These are phyloP conservation scores for Xerocomus cyaneibrunnescens DNA, from an alignment of 1,284 basidiomycete species.

Conservation along the genomic window DNA sequence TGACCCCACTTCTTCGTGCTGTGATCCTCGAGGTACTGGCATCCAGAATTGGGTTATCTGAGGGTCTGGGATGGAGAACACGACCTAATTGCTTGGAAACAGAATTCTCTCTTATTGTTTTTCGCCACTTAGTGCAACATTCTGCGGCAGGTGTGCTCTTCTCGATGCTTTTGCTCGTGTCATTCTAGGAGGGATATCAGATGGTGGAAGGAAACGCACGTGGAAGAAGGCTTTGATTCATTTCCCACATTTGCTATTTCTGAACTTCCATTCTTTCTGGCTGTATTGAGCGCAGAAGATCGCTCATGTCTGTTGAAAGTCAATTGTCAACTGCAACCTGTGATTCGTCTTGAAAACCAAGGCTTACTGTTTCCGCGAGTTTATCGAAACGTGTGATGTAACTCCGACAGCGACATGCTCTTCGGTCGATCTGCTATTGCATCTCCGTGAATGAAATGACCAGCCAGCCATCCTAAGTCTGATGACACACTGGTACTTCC, in stretches of 20 bases:
- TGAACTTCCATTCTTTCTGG: background rate
- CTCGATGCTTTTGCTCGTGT: background rate
- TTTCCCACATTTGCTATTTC: background rate
- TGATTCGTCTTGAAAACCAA: background rate
- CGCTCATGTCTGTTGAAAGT: slow-evolving; percentile 5
- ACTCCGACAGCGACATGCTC: background rate
- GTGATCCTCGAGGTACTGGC: slow-evolving; percentile 2
- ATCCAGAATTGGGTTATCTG: background rate
- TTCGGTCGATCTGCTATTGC: slow-evolving; percentile 7
- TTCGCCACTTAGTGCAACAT: slow-evolving; percentile 11
- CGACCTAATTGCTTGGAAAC: background rate
- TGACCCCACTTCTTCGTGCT: slow-evolving; percentile 2
- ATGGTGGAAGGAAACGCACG: slow-evolving; percentile 14
- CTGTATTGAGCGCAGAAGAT: background rate
- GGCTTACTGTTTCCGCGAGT: slow-evolving; percentile 14
- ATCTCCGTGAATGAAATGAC: slow-evolving; percentile 5
- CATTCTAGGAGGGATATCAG: background rate
- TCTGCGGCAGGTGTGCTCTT: slow-evolving; percentile 1
- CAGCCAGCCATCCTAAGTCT: background rate
- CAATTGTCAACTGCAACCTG: background rate
- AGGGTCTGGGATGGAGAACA: background rate
- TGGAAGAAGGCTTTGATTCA: background rate
- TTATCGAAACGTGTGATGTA: background rate
- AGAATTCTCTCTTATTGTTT: background rate
- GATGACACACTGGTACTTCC: slow-evolving; percentile 22